A percentile compares a stretch with the other conserved stretches of the same genome.
These are phyloP conservation scores for Noccaea caerulescens DNA, from an alignment of 345 rosid species.

Conservation along the genomic window DNA sequence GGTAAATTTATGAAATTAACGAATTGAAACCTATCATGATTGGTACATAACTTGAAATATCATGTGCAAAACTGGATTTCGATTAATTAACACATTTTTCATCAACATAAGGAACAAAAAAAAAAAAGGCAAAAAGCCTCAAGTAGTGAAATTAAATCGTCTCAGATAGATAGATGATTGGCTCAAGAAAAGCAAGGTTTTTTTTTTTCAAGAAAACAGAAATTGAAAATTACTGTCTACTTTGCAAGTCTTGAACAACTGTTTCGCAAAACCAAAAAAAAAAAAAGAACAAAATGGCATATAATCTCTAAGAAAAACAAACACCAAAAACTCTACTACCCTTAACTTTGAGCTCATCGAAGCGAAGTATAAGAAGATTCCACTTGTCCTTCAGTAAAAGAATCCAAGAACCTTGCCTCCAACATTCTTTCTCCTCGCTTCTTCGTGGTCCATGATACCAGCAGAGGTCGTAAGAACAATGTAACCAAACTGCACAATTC, in stretches of 20 bases:
- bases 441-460: slow-evolving; percentile 89
- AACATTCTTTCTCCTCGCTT: slow-evolving; percentile 86
- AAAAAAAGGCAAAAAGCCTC: neutral
- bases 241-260: slow-evolving; percentile 19
- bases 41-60: too few relatives aligned
- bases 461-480: slow-evolving; percentile 82
- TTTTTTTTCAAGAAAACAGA: neutral
- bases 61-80: neutral
- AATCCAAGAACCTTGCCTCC: slow-evolving; percentile 86
- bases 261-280: slow-evolving; percentile 1
- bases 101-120: neutral
- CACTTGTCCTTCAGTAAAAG: slow-evolving; percentile 54
- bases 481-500: slow-evolving; percentile 62
- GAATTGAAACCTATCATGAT: too few relatives aligned
- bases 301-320: slow-evolving; percentile 31
- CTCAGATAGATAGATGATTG: slow-evolving; percentile 6
- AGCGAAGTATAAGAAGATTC: slow-evolving; percentile 26
- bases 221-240: slow-evolving; percentile 31
- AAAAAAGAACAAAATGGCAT: slow-evolving; percentile 33
- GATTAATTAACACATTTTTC: neutral
- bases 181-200: slow-evolving; percentile 16
- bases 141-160: slow-evolving; percentile 1
- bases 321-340: slow-evolving; percentile 36
- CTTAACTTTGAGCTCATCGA: slow-evolving; percentile 33
- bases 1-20: too few relatives aligned